Evolutionary conservation across 2,329 filamentous ascomycete genomes (phyloP).

Genomic region (Neopestalotiopsis clavispora): DNA sequence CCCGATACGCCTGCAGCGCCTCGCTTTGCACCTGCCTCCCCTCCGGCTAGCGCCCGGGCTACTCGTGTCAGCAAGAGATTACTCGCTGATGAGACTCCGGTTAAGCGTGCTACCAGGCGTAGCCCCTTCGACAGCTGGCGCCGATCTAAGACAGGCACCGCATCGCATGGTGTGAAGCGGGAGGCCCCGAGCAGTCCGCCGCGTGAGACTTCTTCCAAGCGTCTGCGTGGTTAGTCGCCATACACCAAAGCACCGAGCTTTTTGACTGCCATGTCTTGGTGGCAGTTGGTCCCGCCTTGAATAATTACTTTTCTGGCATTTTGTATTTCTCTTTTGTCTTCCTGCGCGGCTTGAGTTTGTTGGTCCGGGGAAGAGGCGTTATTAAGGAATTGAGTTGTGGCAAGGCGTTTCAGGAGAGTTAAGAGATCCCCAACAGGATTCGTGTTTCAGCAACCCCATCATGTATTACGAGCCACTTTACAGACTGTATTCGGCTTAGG

Average conservation of each 20-base stretch:
- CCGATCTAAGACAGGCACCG: conserved; percentile 60
- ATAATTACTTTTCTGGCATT: background rate
- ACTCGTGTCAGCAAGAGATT: conserved; percentile 63
- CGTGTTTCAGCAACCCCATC: background rate
- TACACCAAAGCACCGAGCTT: background rate
- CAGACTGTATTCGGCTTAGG: conserved; percentile 1
- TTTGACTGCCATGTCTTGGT: background rate
- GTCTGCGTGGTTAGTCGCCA: conserved; percentile 35
- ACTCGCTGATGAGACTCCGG: conserved; percentile 44
- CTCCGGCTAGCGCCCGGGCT: conserved; percentile 64
- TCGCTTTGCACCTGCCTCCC: conserved; percentile 62
- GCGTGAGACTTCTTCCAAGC: conserved; percentile 35
- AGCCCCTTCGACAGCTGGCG: conserved; percentile 73
- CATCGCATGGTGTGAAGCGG: conserved; percentile 48
- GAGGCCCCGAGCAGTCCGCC: conserved; percentile 42
- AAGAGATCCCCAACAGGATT: background rate
- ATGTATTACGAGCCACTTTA: background rate
- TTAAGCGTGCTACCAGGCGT: conserved; percentile 44
- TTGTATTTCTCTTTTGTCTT: background rate
- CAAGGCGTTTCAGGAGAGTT: conserved; percentile 6
- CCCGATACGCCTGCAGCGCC: conserved; percentile 59
- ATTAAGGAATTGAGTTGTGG: conserved; percentile 4
- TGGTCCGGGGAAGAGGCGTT: background rate
- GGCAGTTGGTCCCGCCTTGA: background rate
- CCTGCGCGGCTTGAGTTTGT: background rate